phyloP scores from a whole-genome alignment of 768 basidiomycete species.

The Pleurotus tuber-regium region DNA sequence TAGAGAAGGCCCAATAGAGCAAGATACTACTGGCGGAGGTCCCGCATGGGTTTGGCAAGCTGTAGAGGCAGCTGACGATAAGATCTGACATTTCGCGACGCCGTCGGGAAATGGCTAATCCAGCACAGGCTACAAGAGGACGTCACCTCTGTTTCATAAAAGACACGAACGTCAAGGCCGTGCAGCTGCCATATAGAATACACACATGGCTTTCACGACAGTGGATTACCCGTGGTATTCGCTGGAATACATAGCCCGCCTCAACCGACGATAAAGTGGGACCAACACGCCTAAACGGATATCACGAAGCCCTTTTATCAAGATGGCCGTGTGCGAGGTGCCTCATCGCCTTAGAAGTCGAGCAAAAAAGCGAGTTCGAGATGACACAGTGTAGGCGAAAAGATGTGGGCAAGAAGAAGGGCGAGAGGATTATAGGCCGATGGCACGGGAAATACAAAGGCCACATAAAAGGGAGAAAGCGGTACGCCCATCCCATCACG shows the following conservation, averaged over 20 bases:
- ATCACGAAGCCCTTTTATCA: neutral
- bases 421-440: slow-evolving; percentile 4
- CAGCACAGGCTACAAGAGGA: neutral
- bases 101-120: slow-evolving; percentile 7
- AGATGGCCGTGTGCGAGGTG: neutral
- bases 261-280: neutral
- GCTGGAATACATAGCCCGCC: neutral
- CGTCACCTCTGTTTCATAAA: slow-evolving; percentile 3
- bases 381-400: neutral
- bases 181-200: neutral
- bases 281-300: neutral
- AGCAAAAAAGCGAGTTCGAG: neutral
- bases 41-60: too few relatives aligned
- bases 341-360: neutral
- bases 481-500: slow-evolving; percentile 8
- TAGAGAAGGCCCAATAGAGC: neutral
- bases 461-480: slow-evolving; percentile 9
- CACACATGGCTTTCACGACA: neutral
- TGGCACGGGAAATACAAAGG: slow-evolving; percentile 7
- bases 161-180: slow-evolving; percentile 2
- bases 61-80: too few relatives aligned
- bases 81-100: slow-evolving; percentile 9
- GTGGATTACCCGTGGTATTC: neutral
- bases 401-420: neutral
- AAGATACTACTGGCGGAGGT: neutral